Evolutionary conservation across 2,329 filamentous ascomycete species (phyloP).

Genomic region (Aspergillus fischeri): DNA sequence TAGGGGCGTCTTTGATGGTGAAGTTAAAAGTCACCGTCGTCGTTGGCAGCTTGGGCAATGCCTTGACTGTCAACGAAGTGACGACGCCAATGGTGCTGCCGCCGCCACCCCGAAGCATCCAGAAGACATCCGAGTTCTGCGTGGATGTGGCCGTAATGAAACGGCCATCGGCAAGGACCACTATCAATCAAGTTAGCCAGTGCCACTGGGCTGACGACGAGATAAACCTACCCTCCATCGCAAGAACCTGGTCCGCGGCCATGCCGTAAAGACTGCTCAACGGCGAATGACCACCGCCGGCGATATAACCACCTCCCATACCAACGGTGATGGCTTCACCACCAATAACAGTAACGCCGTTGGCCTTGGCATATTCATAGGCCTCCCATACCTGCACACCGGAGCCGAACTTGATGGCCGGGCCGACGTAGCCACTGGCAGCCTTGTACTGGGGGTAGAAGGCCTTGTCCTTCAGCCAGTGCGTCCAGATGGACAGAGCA

Average conservation of each 20-base stretch:
- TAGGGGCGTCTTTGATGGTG: conserved; percentile 17
- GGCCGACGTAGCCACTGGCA: conserved; percentile 42
- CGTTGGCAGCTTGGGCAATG: conserved; percentile 23
- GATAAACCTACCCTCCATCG: conserved; percentile 11
- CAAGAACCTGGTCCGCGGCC: conserved; percentile 28
- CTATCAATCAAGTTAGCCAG: not conserved
- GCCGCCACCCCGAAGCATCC: conserved; percentile 59
- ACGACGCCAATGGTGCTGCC: conserved; percentile 43
- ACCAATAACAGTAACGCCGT: conserved; percentile 50
- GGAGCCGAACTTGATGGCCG: conserved; percentile 51
- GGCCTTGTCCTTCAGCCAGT: conserved; percentile 42
- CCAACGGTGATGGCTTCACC: conserved; percentile 51
- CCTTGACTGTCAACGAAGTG: conserved; percentile 24
- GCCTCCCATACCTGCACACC: conserved; percentile 50
- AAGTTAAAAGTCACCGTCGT: conserved; percentile 28
- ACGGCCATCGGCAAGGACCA: conserved; percentile 21
- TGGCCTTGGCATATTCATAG: conserved; percentile 42
- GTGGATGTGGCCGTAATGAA: conserved; percentile 23
- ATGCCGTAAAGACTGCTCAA: conserved; percentile 54
- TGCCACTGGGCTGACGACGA: no score
- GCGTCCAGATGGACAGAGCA: conserved; percentile 48
- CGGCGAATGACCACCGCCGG: conserved; percentile 57
- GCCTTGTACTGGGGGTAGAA: conserved; percentile 39
- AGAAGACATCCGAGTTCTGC: conserved; percentile 57
- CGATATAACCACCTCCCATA: conserved; percentile 56